Conservation (phyloP, 2,329 filamentous ascomycete species). For the Periconia digitata region DNA sequence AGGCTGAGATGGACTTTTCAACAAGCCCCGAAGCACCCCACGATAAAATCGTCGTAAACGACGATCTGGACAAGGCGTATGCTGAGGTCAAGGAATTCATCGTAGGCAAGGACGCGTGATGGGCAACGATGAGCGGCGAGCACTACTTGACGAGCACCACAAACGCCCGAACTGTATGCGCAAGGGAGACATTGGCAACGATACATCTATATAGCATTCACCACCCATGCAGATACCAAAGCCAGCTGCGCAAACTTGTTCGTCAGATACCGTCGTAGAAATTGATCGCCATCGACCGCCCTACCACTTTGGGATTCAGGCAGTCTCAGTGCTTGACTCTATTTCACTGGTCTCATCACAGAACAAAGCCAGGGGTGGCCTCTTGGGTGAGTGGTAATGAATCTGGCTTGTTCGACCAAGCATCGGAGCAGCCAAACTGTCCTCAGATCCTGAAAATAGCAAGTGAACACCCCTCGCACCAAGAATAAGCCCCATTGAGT, state of each 20-base stretch:
- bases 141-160: too few species aligned
- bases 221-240: neutral
- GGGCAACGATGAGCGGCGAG: neutral
- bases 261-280: slow-evolving; percentile 53
- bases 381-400: slow-evolving; percentile 43
- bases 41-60: slow-evolving; percentile 56
- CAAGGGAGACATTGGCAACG: too few species aligned
- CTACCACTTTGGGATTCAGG: slow-evolving; percentile 51
- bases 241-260: slow-evolving; percentile 39
- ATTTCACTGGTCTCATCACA: slow-evolving; percentile 90
- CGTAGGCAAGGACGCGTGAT: slow-evolving; percentile 41
- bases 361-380: slow-evolving; percentile 49
- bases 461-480: slow-evolving; percentile 79
- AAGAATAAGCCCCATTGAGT: slow-evolving; percentile 99
- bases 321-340: slow-evolving; percentile 98
- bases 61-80: slow-evolving; percentile 54
- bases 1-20: slow-evolving; percentile 47
- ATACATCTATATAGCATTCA: too few species aligned
- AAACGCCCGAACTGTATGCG: neutral
- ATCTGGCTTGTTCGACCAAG: slow-evolving; percentile 71
- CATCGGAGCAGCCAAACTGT: slow-evolving; percentile 47
- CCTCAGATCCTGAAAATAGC: slow-evolving; percentile 49
- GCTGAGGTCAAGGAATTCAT: slow-evolving; percentile 54
- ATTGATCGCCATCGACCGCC: slow-evolving; percentile 44
- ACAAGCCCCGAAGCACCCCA: slow-evolving; percentile 47